Conservation (phyloP, 2,329 filamentous ascomycete genomes). For the Reticulascus tulasneorum region DNA sequence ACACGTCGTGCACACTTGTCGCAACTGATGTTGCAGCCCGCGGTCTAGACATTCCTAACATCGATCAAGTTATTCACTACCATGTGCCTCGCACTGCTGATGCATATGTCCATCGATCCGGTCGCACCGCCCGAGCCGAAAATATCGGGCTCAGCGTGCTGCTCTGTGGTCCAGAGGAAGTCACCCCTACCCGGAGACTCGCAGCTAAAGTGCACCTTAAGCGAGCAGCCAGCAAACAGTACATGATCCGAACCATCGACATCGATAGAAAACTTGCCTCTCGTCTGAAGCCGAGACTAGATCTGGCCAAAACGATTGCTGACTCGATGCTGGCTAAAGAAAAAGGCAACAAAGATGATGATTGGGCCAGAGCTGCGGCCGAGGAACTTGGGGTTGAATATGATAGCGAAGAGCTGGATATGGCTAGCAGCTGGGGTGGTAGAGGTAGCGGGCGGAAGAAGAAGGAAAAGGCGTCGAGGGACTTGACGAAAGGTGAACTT, state of each 20-base stretch:
- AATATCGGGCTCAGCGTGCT: constrained; percentile 77
- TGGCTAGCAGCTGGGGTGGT: constrained; percentile 57
- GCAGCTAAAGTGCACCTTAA: constrained; percentile 81
- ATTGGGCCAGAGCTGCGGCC: constrained; percentile 78
- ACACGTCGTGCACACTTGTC: constrained; percentile 65
- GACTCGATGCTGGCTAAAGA: constrained; percentile 83
- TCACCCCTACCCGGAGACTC: constrained; percentile 75
- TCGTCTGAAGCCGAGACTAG: constrained; percentile 71
- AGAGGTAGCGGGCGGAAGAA: constrained; percentile 69
- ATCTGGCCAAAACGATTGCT: constrained; percentile 80
- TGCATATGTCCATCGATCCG: constrained; percentile 91
- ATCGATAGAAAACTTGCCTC: constrained; percentile 76
- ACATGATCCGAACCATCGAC: constrained; percentile 75
- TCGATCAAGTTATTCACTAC: constrained; percentile 91
- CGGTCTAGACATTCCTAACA: constrained; percentile 86
- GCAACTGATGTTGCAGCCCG: constrained; percentile 92
- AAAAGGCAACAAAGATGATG: constrained; percentile 77
- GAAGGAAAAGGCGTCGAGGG: constrained; percentile 68
- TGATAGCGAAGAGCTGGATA: constrained; percentile 79
- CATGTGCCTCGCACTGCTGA: constrained; percentile 90
- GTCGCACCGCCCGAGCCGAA: constrained; percentile 83
- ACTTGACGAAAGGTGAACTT: constrained; percentile 70
- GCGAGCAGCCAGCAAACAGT: constrained; percentile 43
- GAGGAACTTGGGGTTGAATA: constrained; percentile 94
- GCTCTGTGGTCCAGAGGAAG: constrained; percentile 88